Evolutionary conservation across 139 green algal genomes (phyloP).

Genomic region (Chloropicon primus): DNA sequence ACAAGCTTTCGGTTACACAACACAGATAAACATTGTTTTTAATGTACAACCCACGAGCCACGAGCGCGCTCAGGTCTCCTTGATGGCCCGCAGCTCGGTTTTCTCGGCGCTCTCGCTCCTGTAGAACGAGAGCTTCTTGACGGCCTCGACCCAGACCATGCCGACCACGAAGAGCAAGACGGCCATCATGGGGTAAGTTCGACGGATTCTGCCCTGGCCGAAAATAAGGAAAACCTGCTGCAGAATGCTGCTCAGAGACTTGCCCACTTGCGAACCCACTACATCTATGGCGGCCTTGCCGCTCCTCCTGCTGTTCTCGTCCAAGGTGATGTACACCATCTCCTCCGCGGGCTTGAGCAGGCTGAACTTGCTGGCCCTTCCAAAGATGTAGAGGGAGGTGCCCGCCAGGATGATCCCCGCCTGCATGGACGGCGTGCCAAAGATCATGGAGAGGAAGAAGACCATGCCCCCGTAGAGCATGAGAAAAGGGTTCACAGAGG

Average conservation of each 20-base stretch:
- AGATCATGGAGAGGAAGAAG: slow-evolving; percentile 56
- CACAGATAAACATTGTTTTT: no score
- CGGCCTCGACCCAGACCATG: slow-evolving; percentile 6
- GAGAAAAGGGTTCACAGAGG: neutral
- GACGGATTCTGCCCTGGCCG: slow-evolving; percentile 8
- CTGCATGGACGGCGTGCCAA: slow-evolving; percentile 7
- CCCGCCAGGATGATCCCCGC: slow-evolving; percentile 41
- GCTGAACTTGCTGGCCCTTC: slow-evolving; percentile 18
- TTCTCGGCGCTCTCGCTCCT: no score
- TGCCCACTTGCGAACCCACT: slow-evolving; percentile 63
- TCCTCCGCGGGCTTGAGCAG: slow-evolving; percentile 92
- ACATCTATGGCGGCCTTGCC: slow-evolving; percentile 92
- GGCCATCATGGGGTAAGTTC: slow-evolving; percentile 8
- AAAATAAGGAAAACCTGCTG: slow-evolving; percentile 51
- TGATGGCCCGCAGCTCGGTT: no score
- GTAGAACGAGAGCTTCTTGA: slow-evolving; percentile 5
- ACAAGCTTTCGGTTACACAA: no score
- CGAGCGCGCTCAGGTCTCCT: no score
- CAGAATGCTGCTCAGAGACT: slow-evolving; percentile 40
- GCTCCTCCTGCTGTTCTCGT: slow-evolving; percentile 62
- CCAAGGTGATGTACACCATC: slow-evolving; percentile 75
- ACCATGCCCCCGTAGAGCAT: slow-evolving; percentile 29
- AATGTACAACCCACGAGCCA: no score
- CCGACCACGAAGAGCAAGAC: slow-evolving; percentile 1
- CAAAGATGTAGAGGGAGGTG: slow-evolving; percentile 63